Evolutionary conservation across 2,329 filamentous ascomycete genomes (phyloP).

Genomic region (Calonectria pseudoturangicola): DNA sequence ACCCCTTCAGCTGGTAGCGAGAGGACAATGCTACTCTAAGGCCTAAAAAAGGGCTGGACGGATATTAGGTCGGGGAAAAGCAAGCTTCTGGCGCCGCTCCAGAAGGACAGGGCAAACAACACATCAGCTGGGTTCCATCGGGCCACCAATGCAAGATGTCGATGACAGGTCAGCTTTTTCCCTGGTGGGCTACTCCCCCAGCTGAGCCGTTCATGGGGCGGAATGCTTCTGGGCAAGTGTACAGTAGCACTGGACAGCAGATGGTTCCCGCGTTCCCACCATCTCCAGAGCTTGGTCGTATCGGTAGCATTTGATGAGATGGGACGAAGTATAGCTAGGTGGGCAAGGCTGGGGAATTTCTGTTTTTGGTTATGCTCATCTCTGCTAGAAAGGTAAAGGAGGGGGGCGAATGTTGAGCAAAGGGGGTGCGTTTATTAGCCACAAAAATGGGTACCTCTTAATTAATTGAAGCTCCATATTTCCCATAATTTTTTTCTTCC

Average conservation of each 20-base stretch:
- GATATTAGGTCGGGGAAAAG: constrained; percentile 41
- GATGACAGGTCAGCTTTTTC: constrained; percentile 50
- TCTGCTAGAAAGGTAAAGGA: constrained; percentile 22
- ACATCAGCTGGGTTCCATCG: constrained; percentile 37
- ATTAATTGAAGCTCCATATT: constrained; percentile 24
- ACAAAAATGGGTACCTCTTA: constrained; percentile 11
- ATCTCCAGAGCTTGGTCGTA: constrained; percentile 7
- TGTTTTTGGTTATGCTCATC: constrained; percentile 21
- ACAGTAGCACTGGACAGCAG: constrained; percentile 16
- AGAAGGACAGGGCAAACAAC: constrained; percentile 40
- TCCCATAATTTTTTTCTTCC: constrained; percentile 2
- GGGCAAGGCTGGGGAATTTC: constrained; percentile 16
- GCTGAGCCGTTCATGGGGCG: neutral
- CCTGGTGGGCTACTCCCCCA: neutral
- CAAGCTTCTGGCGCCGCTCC: constrained; percentile 47
- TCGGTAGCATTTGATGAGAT: constrained; percentile 18
- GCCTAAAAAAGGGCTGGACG: constrained; percentile 26
- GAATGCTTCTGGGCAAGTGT: neutral
- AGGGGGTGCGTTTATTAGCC: neutral
- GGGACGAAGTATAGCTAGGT: constrained; percentile 2
- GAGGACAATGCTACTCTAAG: neutral
- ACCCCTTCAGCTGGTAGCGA: constrained; percentile 20
- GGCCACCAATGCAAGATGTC: constrained; percentile 53
- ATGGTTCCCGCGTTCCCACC: constrained; percentile 21
- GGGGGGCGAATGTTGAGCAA: neutral